Percentiles rank a stretch among this genome's conserved stretches.
These are phyloP conservation scores for Marasmius fiardii DNA, from an alignment of 1,284 basidiomycete species.

Conservation along the genomic window DNA sequence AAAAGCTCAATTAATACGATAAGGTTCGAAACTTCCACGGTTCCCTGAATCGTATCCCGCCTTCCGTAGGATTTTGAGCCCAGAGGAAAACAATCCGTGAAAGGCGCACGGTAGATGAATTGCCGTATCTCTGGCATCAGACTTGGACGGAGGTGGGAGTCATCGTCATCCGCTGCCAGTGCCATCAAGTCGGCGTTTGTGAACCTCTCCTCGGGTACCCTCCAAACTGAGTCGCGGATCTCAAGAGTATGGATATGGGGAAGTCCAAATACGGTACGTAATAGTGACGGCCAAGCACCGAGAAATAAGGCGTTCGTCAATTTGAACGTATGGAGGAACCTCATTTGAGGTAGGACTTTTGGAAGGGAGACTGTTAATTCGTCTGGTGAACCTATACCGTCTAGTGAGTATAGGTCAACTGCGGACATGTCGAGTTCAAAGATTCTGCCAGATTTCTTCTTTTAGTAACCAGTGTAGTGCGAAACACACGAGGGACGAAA, in stretches of 20 bases:
- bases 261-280: conserved; percentile 5
- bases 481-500: background rate
- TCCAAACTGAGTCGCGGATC: conserved; percentile 12
- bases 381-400: conserved; percentile 6
- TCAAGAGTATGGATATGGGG: conserved; percentile 8
- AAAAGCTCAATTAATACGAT: conserved; percentile 2
- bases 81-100: conserved; percentile 13
- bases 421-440: conserved; percentile 12
- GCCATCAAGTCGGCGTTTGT: background rate
- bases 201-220: conserved; percentile 8
- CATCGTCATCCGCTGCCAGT: background rate
- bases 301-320: conserved; percentile 10
- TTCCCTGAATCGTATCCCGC: conserved; percentile 10
- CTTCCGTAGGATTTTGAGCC: conserved; percentile 11
- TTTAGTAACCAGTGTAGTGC: background rate
- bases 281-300: conserved; percentile 11
- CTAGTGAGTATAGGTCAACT: conserved; percentile 1
- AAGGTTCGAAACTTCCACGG: conserved; percentile 11
- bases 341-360: conserved; percentile 8
- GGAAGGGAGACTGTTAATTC: conserved; percentile 7
- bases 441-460: background rate
- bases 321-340: conserved; percentile 8
- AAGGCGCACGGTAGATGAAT: conserved; percentile 13
- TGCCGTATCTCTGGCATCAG: background rate
- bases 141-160: no score